Evolutionary conservation across 345 rosid species (phyloP), one percentile per base, ranked within the genome.

Genomic region (Pugionium cornutum): DNA sequence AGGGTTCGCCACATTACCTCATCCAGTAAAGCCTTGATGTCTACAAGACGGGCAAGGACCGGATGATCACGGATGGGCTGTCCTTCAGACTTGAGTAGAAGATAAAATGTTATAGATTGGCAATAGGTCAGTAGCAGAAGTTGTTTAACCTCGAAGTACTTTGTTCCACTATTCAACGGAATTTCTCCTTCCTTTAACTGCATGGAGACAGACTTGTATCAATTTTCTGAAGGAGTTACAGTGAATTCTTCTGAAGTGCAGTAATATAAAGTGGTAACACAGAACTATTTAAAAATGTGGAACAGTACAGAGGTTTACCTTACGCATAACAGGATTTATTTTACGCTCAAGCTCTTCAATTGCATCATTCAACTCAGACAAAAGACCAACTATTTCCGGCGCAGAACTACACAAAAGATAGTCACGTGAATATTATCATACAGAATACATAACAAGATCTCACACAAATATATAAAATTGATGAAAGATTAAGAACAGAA

Each of bases 51-150:
- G 66, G 86, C 81, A 58, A 94, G 85, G 64, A 89, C 88, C 6
- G 97, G 99, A 78, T 94, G 99, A 66, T 90, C 95, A 75, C 86
- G 85, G 64, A 90, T 85, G 37, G 92, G 83, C 51, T 79, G 89
- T 66, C 96, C 99, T 74, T 90, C 97, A 28, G 96, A 86, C 77
- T 90, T 94, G 71, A 90, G 90, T 68, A 92, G 95, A 64, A 89
- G 89, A 82, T 90, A 90, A 74, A 88, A 88, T 10, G 95, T 83
- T 69, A 94, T 94, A 49, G 90, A 82, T 76, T 94, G 97, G 60
- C 96, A 88, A 70, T 89, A 94, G 9, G 90, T 63, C 71, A 85
- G 78, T 69, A 94, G 78, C 69, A 90, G 86, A 75, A 72, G 77
- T 77, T 94, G 94, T 79, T 85, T 83, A 73, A 84, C 84, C 80